Evolutionary conservation across 2,329 filamentous ascomycete species (phyloP), one percentile per base, ranked within the genome.

Genomic region (Fusarium drepaniforme): DNA sequence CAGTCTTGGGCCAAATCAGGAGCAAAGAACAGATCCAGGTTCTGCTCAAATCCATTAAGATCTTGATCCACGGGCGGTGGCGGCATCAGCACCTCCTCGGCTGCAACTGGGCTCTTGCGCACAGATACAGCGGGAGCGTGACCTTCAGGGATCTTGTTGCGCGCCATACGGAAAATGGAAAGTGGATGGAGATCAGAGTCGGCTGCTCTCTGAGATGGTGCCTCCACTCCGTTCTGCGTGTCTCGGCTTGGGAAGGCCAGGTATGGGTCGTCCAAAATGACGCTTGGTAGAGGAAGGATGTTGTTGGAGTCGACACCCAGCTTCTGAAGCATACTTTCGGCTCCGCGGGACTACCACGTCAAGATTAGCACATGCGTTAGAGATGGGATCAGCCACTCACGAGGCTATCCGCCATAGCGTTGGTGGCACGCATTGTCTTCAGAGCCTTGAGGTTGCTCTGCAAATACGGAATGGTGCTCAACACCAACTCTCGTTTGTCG

Each of bases 401-500:
- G 6, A 74, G 66, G 16, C 59, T 66, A 13, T 74, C 66, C 6
- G 71, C 71, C 51, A 74, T 62, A 15, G 61, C 66, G 23, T 70
- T 72, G 18, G 66, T 72, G 15, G 62, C 63, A 30, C 51, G 58
- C 71, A 74, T 72, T 1, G 62, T 63, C 30, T 69, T 72, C 16
- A 74, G 25, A 11, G 66, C 71, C n/a, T 64, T 67, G 18, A 74
- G 38, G 23, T 74, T 74, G 46, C 71, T 74, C 40, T 72, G 66
- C 15, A 74, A 35, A 18, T 67, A 72, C 5, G 69, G 58, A 38
- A 72, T 72, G 3, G 69, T 72, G 30, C 64, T 67, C 18, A 72
- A 33, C 15, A 74, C 64, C 9, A 74, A 53, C 16, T 74, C 69
- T 11, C 59, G 60, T 37, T 70, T 74, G 18, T 61, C 44, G 5